Evolutionary conservation across 148 eudicot species (phyloP).

Genomic region (Heliamphora exappendiculata): DNA sequence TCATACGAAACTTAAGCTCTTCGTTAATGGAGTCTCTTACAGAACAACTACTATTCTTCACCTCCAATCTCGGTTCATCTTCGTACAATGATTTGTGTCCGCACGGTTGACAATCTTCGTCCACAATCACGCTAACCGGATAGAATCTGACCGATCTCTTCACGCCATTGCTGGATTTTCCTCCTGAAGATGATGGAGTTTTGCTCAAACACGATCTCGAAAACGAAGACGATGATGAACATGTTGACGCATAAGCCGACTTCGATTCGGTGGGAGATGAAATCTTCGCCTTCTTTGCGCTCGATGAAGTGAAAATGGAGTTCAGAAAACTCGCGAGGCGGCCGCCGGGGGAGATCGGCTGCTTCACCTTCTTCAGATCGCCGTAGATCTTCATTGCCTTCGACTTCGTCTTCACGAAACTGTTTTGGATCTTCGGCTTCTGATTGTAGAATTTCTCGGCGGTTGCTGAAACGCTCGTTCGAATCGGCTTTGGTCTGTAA

Average conservation of each 20-base stretch:
- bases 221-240: conserved; percentile 60
- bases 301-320: conserved; percentile 36
- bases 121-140: conserved; percentile 52
- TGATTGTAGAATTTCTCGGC: conserved; percentile 10
- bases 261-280: conserved; percentile 8
- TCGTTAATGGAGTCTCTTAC: no score
- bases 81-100: conserved; percentile 33
- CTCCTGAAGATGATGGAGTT: conserved; percentile 23
- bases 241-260: conserved; percentile 30
- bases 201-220: conserved; percentile 56
- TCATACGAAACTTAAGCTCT: conserved; percentile 10
- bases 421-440: no score
- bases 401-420: no score
- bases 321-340: conserved; percentile 52
- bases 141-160: conserved; percentile 52
- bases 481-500: conserved; percentile 31
- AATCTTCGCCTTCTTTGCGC: conserved; percentile 20
- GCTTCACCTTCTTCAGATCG: conserved; percentile 62
- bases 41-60: no score
- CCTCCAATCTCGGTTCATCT: conserved; percentile 14
- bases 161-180: conserved; percentile 23
- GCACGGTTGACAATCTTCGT: conserved; percentile 48
- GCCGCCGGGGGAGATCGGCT: conserved; percentile 77
- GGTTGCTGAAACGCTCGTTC: conserved; percentile 22
- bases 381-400: conserved; percentile 52